Percentiles rank a stretch among this genome's conserved stretches.
phyloP scores from a whole-genome alignment of 257 asterid species.

The Solanum chmielewskii region DNA sequence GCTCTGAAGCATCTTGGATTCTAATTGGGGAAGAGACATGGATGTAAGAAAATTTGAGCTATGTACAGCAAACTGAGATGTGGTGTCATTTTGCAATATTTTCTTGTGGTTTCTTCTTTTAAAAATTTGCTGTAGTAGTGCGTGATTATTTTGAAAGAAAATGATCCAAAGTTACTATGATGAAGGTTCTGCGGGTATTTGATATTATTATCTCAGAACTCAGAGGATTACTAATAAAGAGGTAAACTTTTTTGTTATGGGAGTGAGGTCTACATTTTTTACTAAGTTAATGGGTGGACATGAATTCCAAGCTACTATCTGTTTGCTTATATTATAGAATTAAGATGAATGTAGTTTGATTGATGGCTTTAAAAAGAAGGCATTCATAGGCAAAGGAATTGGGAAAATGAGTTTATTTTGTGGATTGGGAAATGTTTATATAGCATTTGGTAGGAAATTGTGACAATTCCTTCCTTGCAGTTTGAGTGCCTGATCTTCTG shows the following conservation, averaged over 20 bases:
- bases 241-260: not conserved
- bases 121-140: constrained; percentile 1
- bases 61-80: not conserved
- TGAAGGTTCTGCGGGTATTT: not conserved
- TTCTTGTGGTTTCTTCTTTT: not conserved
- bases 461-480: not conserved
- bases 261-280: not conserved
- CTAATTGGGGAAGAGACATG: not conserved
- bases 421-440: not conserved
- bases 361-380: not conserved
- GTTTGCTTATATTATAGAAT: not conserved
- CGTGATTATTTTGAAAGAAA: not conserved
- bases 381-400: not conserved
- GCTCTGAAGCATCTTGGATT: not conserved
- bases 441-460: not conserved
- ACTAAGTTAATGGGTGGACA: not conserved
- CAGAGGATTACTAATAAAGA: not conserved
- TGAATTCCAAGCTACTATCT: not conserved
- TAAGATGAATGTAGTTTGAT: not conserved
- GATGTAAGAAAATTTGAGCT: constrained; percentile 8
- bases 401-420: not conserved
- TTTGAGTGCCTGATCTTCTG: not conserved
- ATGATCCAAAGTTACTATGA: not conserved
- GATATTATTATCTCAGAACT: not conserved
- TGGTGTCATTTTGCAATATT: not conserved